A percentile compares a stretch with the other conserved stretches of the same genome.
Conservation (phyloP, 2,329 filamentous ascomycete species). For the Eutypella sp. region DNA sequence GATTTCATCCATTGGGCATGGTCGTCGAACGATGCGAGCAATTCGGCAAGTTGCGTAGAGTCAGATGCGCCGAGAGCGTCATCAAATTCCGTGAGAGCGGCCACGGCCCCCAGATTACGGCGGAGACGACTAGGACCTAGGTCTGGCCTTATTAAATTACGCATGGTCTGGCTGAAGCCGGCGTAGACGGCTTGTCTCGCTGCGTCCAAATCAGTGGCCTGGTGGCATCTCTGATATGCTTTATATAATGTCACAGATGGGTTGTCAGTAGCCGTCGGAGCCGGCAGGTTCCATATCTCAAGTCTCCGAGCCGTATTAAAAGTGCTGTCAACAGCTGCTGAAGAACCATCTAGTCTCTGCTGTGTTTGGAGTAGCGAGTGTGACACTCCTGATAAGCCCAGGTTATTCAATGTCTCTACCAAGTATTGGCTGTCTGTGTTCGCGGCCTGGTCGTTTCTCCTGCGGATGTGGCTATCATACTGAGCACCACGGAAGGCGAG, state of each 20-base stretch:
- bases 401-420: conserved; percentile 69
- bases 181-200: conserved; percentile 57
- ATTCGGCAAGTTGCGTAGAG: conserved; percentile 53
- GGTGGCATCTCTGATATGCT: conserved; percentile 73
- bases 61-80: conserved; percentile 64
- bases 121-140: conserved; percentile 49
- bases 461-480: conserved; percentile 77
- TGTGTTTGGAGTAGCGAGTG: conserved; percentile 71
- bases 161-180: conserved; percentile 57
- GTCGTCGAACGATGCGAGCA: conserved; percentile 58
- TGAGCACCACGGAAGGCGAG: conserved; percentile 87
- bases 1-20: conserved; percentile 77
- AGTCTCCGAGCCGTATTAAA: conserved; percentile 76
- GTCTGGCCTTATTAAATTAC: conserved; percentile 44
- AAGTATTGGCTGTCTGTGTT: conserved; percentile 62
- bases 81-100: conserved; percentile 74
- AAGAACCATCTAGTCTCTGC: conserved; percentile 52
- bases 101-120: conserved; percentile 56
- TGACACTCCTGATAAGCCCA: conserved; percentile 82
- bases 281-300: conserved; percentile 87
- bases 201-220: conserved; percentile 50
- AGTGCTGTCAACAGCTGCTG: conserved; percentile 62
- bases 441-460: conserved; percentile 45
- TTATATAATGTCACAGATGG: conserved; percentile 71
- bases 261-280: conserved; percentile 57